phyloP scores from a whole-genome alignment of 371 early-diverging fungal species.

The Furculomyces boomerangus region DNA sequence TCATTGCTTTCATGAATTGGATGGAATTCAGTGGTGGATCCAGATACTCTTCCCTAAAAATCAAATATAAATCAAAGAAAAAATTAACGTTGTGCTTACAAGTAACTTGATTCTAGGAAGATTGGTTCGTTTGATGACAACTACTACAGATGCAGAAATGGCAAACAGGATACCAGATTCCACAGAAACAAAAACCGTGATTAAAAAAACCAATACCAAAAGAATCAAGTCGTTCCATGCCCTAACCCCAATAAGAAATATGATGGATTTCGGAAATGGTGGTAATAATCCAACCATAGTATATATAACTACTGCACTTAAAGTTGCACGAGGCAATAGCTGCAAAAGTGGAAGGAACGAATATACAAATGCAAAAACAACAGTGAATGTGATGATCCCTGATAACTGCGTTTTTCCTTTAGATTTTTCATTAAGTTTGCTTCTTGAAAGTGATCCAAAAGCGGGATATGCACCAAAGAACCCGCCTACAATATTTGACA shows the following conservation, averaged over 20 bases:
- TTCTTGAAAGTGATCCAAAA: constrained; percentile 78
- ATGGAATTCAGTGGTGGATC: background rate
- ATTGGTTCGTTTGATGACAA: constrained; percentile 80
- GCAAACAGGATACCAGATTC: constrained; percentile 83
- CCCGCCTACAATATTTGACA: constrained; percentile 60
- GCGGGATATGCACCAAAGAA: constrained; percentile 73
- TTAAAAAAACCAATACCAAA: constrained; percentile 56
- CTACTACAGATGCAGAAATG: constrained; percentile 61
- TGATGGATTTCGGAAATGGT: constrained; percentile 56
- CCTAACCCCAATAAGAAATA: constrained; percentile 57
- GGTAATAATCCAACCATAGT: constrained; percentile 69
- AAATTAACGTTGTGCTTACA: background rate
- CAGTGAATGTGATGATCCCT: constrained; percentile 50
- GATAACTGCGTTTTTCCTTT: constrained; percentile 80
- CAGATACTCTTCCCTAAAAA: background rate
- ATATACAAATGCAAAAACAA: constrained; percentile 59
- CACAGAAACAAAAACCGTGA: constrained; percentile 65
- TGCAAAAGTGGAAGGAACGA: constrained; percentile 63
- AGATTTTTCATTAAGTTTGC: constrained; percentile 73
- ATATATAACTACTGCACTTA: constrained; percentile 69
- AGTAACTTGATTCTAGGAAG: constrained; percentile 52
- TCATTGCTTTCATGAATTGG: constrained; percentile 27
- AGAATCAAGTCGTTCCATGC: constrained; percentile 77
- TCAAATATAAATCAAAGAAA: background rate
- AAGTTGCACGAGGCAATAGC: constrained; percentile 68